Evolutionary conservation across 768 basidiomycete genomes (phyloP), one percentile per base, ranked within the genome.

Genomic region (Cyclocybe cylindracea): DNA sequence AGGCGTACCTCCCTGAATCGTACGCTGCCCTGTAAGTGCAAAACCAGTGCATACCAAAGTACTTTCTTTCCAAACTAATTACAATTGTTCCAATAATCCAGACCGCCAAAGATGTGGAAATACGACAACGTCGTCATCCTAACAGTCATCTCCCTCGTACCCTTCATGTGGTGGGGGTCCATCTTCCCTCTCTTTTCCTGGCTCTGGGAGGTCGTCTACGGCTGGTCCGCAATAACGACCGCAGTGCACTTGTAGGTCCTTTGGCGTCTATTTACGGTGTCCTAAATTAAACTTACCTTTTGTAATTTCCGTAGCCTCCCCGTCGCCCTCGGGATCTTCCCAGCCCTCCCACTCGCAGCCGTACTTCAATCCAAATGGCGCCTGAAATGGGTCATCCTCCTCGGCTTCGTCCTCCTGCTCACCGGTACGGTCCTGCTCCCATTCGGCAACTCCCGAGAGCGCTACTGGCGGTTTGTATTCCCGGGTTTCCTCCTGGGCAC

Each of bases 401-500:
- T 60, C 36, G 81, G 76, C 4, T 69, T 75, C 42, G 48, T 61
- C 34, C 55, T 78, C 46, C 57, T 73, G 37, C 56, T 75, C 34
- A 51, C 70, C 10, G 70, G 73, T 10, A 79, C 74, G 3, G 51
- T 67, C 37, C 61, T 82, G 14, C 64, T 82, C 37, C 71, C 75
- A 7, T 65, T 76, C 41, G 74, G 72, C 0, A 71, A 78, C 52
- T 56, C 55, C 5, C 67, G 70, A 10, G 66, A 66, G 8, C 61
- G 68, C 37, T 84, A 83, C 62, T 84, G 77, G 78, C 46, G 57
- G 1, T 68, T 71, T 49, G 65, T 73, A 40, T 78, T 83, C 54
- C 80, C 83, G 39, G 83, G 73, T 11, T 78, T 82, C 56, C 48
- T 70, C 19, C 51, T 83, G 41, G 80, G 80, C 10, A 72, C 75